Conservation (phyloP, 2,329 filamentous ascomycete species). For the Madurella mycetomatis region DNA sequence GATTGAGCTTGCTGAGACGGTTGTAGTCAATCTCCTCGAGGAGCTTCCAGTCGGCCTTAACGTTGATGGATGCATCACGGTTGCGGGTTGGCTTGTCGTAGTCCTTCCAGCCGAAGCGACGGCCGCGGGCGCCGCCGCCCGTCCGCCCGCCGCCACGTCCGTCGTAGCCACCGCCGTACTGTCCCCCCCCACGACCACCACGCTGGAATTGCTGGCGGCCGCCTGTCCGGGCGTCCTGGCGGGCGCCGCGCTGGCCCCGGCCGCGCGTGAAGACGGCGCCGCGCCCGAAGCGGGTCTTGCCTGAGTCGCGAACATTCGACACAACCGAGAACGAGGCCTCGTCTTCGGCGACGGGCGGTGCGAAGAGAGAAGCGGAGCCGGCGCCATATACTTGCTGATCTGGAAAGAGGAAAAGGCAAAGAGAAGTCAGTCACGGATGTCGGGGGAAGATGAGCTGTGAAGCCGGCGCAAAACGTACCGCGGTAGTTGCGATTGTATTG, state of each 20-base stretch:
- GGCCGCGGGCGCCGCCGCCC: conserved; percentile 58
- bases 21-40: conserved; percentile 99
- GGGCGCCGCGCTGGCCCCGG: conserved; percentile 70
- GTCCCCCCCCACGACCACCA: conserved; percentile 61
- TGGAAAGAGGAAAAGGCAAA: conserved; percentile 34
- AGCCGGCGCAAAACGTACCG: conserved; percentile 52
- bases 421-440: conserved; percentile 11
- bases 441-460: conserved; percentile 11
- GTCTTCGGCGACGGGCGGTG: conserved; percentile 87
- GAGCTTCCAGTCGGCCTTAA: conserved; percentile 92
- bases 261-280: conserved; percentile 87
- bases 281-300: conserved; percentile 82
- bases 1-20: conserved; percentile 88
- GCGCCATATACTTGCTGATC: conserved; percentile 97
- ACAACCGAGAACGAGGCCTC: conserved; percentile 97
- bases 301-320: conserved; percentile 84
- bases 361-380: conserved; percentile 80
- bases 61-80: conserved; percentile 91
- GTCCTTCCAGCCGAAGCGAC: conserved; percentile 97
- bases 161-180: conserved; percentile 55
- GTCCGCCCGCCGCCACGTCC: conserved; percentile 62
- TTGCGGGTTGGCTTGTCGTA: conserved; percentile 97
- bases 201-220: conserved; percentile 64
- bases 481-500: conserved; percentile 92
- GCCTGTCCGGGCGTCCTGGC: conserved; percentile 51